Conservation (phyloP, 1,284 basidiomycete species). For the Sanghuangporus weigelae region DNA sequence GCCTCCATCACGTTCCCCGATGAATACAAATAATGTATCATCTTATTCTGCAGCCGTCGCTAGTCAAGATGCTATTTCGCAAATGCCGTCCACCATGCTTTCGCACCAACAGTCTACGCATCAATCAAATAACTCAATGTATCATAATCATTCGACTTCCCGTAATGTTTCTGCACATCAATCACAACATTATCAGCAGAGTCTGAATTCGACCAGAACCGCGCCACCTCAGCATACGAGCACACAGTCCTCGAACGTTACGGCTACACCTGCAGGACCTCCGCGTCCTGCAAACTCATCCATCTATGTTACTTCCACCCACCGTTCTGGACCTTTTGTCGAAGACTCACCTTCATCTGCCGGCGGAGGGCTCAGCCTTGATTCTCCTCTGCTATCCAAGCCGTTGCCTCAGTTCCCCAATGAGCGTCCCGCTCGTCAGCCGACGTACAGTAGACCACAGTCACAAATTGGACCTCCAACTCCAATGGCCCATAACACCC, state of each 20-base stretch:
- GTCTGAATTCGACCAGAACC: neutral
- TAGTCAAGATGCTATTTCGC: constrained; percentile 1
- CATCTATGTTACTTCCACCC: constrained; percentile 12
- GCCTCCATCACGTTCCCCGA: neutral
- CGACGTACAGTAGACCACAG: neutral
- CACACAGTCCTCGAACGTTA: neutral
- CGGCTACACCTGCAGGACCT: neutral
- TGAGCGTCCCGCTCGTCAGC: neutral
- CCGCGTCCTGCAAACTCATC: neutral
- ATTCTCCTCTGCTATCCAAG: constrained; percentile 1
- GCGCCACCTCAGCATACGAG: neutral
- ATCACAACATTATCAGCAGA: neutral
- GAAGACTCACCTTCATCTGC: constrained; percentile 4
- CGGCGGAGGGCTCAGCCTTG: neutral
- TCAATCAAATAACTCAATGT: constrained; percentile 4
- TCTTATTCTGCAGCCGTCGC: neutral
- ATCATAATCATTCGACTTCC: constrained; percentile 10
- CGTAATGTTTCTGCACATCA: neutral
- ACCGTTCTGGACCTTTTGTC: neutral
- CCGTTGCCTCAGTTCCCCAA: neutral
- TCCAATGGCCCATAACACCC: neutral
- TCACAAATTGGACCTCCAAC: neutral
- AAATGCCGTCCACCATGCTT: constrained; percentile 7
- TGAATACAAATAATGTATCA: neutral
- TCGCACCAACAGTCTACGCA: constrained; percentile 1